These are phyloP conservation scores for Blastobotrys americana DNA, from an alignment of 805 yeast genomes.

Conservation along the genomic window DNA sequence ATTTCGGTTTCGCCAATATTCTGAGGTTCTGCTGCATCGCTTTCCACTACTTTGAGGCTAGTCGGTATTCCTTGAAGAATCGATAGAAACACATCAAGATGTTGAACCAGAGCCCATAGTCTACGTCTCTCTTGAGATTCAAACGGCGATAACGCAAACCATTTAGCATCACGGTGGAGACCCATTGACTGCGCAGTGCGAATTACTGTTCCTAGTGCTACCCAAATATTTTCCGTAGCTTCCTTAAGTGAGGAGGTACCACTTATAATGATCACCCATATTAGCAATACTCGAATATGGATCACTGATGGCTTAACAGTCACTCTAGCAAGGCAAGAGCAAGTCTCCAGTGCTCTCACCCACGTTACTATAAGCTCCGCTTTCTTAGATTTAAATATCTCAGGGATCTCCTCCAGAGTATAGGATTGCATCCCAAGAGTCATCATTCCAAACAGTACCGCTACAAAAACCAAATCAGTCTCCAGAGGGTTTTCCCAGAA, in stretches of 20 bases:
- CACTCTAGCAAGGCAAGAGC: conserved; percentile 26
- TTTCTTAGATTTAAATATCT: conserved; percentile 15
- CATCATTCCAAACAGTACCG: conserved; percentile 25
- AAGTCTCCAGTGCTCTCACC: conserved; percentile 26
- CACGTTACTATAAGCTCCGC: conserved; percentile 22
- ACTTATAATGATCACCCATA: conserved; percentile 27
- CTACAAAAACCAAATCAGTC: conserved; percentile 27
- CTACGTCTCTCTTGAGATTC: conserved; percentile 27
- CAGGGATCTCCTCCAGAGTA: conserved; percentile 20
- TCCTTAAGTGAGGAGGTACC: conserved; percentile 14
- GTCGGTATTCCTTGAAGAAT: conserved; percentile 28
- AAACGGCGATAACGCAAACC: conserved; percentile 27
- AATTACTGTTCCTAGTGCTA: conserved; percentile 24
- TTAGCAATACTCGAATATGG: conserved; percentile 24
- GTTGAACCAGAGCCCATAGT: conserved; percentile 23
- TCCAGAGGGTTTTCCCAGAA: conserved; percentile 27
- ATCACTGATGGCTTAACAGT: conserved; percentile 27
- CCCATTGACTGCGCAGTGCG: conserved; percentile 32
- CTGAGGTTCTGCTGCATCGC: conserved; percentile 24
- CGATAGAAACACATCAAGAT: conserved; percentile 23
- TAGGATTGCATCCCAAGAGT: conserved; percentile 25
- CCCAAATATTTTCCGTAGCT: conserved; percentile 25
- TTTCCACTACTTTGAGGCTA: conserved; percentile 22
- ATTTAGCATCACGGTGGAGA: conserved; percentile 30
- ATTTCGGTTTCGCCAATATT: conserved; percentile 24